Evolutionary conservation across 2,329 filamentous ascomycete species (phyloP).

Genomic region (Colletotrichum sansevieriae): DNA sequence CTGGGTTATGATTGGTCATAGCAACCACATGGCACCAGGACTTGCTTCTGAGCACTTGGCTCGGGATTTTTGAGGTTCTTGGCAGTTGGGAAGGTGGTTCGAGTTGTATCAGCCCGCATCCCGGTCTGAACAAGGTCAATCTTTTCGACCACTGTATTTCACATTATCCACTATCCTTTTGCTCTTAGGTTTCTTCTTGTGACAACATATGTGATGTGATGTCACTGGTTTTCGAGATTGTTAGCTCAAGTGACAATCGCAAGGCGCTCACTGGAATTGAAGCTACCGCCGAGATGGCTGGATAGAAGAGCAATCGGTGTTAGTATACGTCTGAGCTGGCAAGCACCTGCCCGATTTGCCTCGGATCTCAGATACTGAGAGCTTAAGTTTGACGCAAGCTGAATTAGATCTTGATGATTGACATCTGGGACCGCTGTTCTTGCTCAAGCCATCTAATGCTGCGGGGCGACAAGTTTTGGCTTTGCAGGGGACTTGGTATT

Average conservation of each 20-base stretch:
- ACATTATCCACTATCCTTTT: too few relatives aligned
- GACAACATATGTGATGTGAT: too few relatives aligned
- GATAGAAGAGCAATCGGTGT: too few relatives aligned
- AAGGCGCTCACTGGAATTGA: too few relatives aligned
- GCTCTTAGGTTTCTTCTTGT: too few relatives aligned
- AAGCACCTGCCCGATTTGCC: not conserved
- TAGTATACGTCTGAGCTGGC: not conserved
- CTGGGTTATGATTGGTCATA: not conserved
- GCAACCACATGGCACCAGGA: conserved; percentile 13
- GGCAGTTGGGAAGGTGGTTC: not conserved
- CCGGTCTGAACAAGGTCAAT: not conserved
- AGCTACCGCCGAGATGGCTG: too few relatives aligned
- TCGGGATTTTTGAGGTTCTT: not conserved
- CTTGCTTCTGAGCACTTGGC: not conserved
- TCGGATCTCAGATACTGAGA: not conserved
- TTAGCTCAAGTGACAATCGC: too few relatives aligned
- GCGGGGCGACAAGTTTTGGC: not conserved
- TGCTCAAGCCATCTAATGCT: too few relatives aligned
- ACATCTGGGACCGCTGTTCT: not conserved
- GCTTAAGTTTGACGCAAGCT: not conserved
- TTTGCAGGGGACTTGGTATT: not conserved
- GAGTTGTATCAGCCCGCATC: not conserved
- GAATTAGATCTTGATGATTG: not conserved
- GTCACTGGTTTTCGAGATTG: too few relatives aligned
- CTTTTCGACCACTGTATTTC: too few relatives aligned